Base-by-base conservation (phyloP, 331 rosid genomes). In the Acacia pycnantha region DNA sequence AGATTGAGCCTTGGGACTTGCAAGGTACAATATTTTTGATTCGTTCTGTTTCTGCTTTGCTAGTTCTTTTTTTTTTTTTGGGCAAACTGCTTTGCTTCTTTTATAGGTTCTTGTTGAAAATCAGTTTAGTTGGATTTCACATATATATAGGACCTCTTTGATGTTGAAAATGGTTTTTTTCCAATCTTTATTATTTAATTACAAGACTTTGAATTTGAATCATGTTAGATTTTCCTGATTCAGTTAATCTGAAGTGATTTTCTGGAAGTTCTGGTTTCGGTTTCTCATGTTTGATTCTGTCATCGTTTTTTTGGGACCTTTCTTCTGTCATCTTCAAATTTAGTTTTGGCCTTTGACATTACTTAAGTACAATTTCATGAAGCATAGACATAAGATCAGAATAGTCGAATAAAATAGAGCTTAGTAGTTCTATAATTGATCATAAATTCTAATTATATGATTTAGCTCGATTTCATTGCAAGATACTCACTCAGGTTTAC, bases 1-100 rank as follows among this genome's bases (percentile, higher is more conserved):
- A 92, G 94, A 89, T 93, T 89, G 99, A 95, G 71, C 99, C 99
- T 56, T 95, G 99, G 99, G 98, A 95, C 44, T 85, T 95, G 88
- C 99, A 95, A 93, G 99, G 98, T 94, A 84, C 59, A 22, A 1
- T 2, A 8, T 3, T 44, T 13, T 22, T 9, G 15, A 40, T 40
- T 62, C 37, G 6, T 33, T 33, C 37, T 4, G 37, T 62, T 58
- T 19, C 15, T 26, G 41, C 41, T 37, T 33, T 33, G 37, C 37
- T 24, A 22, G 65, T 22, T 59, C n/a, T 59, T 12, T 29, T 2
- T 29, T 29, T 29, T 29, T 1, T 29, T 29, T 29, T 29, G 31
- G 2, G 31, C 31, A 29, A 29, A 29, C 31, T 29, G 37, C 37
- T 33, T 37, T 37, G 41, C 9, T 26, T 59, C 35, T 24, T 61